phyloP scores from a whole-genome alignment of 2,329 filamentous ascomycete species.

The Fusarium abutilonis region DNA sequence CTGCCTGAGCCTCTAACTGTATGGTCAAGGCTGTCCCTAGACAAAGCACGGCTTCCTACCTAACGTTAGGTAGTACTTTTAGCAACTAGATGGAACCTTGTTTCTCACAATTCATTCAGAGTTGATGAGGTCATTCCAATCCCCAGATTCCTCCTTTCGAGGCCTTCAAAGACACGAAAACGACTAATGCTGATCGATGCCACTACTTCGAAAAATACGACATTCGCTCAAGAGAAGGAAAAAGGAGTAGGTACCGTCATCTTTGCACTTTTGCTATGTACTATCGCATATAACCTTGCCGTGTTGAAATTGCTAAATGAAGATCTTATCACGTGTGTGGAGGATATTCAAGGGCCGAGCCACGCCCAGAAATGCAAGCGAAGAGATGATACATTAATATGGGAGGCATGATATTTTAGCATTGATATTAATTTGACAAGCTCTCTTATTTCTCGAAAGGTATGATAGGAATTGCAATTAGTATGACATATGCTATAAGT shows the following conservation, averaged over 20 bases:
- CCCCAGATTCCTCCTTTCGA: constrained; percentile 30
- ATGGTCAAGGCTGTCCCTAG: constrained; percentile 33
- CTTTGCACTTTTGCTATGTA: constrained; percentile 8
- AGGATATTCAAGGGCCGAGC: constrained; percentile 26
- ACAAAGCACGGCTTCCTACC: constrained; percentile 10
- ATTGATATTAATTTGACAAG: not conserved
- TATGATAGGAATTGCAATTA: constrained; percentile 14
- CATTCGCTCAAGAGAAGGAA: not conserved
- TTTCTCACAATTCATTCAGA: constrained; percentile 26
- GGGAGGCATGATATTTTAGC: not conserved
- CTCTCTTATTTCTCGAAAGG: not conserved
- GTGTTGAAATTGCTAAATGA: constrained; percentile 40
- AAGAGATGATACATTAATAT: constrained; percentile 7
- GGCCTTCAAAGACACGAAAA: constrained; percentile 5
- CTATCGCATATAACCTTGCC: constrained; percentile 31
- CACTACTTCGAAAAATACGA: not conserved
- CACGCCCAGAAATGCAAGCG: constrained; percentile 19
- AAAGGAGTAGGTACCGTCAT: constrained; percentile 12
- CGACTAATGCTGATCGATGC: constrained; percentile 9
- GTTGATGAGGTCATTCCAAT: constrained; percentile 38
- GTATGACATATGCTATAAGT: constrained; percentile 2
- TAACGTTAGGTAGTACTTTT: no score
- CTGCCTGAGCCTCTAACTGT: constrained; percentile 34
- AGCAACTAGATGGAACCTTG: constrained; percentile 12
- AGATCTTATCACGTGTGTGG: constrained; percentile 46